Evolutionary conservation across 805 yeast genomes (phyloP), one percentile per base, ranked within the genome.

Genomic region (Ogataea pignaliae): DNA sequence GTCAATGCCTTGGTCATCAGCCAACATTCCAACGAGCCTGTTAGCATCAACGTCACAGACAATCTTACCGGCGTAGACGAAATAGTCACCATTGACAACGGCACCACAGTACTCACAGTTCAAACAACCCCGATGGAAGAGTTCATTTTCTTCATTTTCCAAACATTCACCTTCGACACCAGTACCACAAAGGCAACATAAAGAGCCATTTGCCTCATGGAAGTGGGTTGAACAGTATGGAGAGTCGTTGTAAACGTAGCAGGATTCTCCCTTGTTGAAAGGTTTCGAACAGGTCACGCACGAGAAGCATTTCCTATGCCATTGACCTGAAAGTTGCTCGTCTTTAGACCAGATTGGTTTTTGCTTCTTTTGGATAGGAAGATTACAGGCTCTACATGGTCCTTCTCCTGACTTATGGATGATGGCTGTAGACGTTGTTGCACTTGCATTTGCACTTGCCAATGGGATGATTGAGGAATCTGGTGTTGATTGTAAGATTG

Each of bases 101-200:
- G 56, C 52, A 8, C 66, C 57, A 66, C 98, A 90, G 34, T 71
- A 68, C 38, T 66, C 60, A 65, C 98, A 91, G 40, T 65, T 70
- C 54, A 90, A 72, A 62, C 98, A 91, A 17, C 71, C 63, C 7
- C 75, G 65, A 60, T 91, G 98, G 71, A 87, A 90, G 45, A 88
- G 75, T 52, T 83, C 84, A 36, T 69, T 65, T 30, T 77, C 63
- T 55, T 83, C 89, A 54, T 81, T 85, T 56, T 88, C 96, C 35
- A 91, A 73, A 63, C 98, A 91, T 60, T 79, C 80, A 4, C 98
- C 98, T 61, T 91, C 97, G 39, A 93, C 87, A 29, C 95, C 96
- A 4, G 55, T 53, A 11, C 75, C 70, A 63, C 99, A 91, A 13
- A 72, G 65, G 38, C 70, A 70, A 64, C 99, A 91, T 2, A 85